A percentile compares a stretch with the other conserved stretches of the same genome.
These are phyloP conservation scores for Penicillium hesseltinei DNA, from an alignment of 2,329 filamentous ascomycete species.

Conservation along the genomic window DNA sequence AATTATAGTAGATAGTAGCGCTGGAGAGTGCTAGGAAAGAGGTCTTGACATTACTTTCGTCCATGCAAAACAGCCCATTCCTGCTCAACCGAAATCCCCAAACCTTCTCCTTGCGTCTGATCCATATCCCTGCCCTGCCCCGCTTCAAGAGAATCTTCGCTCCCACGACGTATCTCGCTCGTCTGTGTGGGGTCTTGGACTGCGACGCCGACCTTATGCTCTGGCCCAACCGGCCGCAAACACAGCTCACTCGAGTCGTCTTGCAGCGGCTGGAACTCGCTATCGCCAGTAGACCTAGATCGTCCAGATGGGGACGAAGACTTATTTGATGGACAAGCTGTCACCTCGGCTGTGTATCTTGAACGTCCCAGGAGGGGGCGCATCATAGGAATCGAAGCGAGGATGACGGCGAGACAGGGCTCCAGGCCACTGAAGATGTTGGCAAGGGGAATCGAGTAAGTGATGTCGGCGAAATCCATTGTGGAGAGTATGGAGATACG, in stretches of 20 bases:
- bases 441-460: slow-evolving; percentile 35
- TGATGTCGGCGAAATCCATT: slow-evolving; percentile 38
- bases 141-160: neutral
- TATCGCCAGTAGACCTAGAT: slow-evolving; percentile 6
- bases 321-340: slow-evolving; percentile 7
- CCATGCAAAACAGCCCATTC: neutral
- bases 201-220: slow-evolving; percentile 13
- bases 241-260: slow-evolving; percentile 31
- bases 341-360: slow-evolving; percentile 17
- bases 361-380: slow-evolving; percentile 39
- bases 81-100: neutral
- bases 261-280: slow-evolving; percentile 28
- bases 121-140: neutral
- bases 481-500: slow-evolving; percentile 35
- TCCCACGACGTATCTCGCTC: neutral
- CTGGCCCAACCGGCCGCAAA: slow-evolving; percentile 22
- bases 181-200: neutral
- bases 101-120: neutral
- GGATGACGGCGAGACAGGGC: slow-evolving; percentile 40
- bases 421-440: slow-evolving; percentile 42
- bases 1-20: too few relatives aligned
- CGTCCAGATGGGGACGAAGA: neutral
- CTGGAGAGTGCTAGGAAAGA: too few relatives aligned
- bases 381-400: slow-evolving; percentile 44
- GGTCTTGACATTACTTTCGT: neutral